Conservation (phyloP, 768 basidiomycete species). For the Russula olivacea region DNA sequence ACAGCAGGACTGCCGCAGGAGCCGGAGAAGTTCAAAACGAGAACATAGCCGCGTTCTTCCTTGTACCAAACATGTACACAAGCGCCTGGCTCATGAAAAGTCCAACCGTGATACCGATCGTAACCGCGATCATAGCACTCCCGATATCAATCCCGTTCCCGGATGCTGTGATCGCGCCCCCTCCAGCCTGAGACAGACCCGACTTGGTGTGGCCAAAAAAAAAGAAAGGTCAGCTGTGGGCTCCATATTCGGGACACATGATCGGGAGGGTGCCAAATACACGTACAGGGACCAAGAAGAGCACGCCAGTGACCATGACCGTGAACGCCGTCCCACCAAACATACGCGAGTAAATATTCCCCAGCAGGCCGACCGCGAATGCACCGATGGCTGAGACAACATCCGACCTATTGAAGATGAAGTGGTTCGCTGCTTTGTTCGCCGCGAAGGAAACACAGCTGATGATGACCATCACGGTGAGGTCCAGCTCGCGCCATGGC, state of each 20-base stretch:
- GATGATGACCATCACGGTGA: constrained; percentile 79
- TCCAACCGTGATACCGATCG: constrained; percentile 86
- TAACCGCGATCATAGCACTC: constrained; percentile 83
- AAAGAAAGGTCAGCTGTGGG: constrained; percentile 4
- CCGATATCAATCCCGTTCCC: constrained; percentile 81
- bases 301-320: constrained; percentile 83
- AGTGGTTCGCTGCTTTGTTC: constrained; percentile 78
- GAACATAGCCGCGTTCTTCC: constrained; percentile 82
- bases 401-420: constrained; percentile 79
- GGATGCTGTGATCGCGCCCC: constrained; percentile 67
- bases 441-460: constrained; percentile 74
- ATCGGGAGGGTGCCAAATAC: neutral
- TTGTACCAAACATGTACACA: constrained; percentile 78
- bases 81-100: constrained; percentile 83
- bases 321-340: constrained; percentile 87
- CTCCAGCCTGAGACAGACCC: constrained; percentile 71
- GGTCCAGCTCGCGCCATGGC: constrained; percentile 62
- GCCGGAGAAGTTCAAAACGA: constrained; percentile 49
- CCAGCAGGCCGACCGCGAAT: constrained; percentile 71
- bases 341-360: constrained; percentile 74
- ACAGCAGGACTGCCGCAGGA: neutral
- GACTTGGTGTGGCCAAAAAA: constrained; percentile 41
- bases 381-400: constrained; percentile 82
- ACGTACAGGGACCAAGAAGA: constrained; percentile 82
- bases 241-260: neutral